Percentiles rank a stretch among this genome's conserved stretches.
Conservation (phyloP, 371 early-diverging fungal species). For the Batkoa obscura region DNA sequence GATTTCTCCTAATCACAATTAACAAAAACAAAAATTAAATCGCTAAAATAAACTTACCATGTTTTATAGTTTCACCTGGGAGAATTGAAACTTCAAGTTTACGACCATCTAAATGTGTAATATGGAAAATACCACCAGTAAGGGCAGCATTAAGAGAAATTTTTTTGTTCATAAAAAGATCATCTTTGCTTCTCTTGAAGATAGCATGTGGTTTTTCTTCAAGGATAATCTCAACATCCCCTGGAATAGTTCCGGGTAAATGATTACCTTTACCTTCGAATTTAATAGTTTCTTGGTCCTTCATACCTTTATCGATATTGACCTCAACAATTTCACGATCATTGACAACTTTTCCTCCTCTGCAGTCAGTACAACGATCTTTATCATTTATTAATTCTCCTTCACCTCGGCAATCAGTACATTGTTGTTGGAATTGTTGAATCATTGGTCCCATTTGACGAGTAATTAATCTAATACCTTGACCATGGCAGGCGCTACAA, state of each 20-base stretch:
- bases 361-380: conserved; percentile 73
- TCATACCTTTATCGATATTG: conserved; percentile 84
- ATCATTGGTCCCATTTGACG: conserved; percentile 91
- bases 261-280: conserved; percentile 87
- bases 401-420: conserved; percentile 43
- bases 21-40: conserved; percentile 11
- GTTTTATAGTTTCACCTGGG: conserved; percentile 82
- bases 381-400: conserved; percentile 58
- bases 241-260: conserved; percentile 53
- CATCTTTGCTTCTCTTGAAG: conserved; percentile 58
- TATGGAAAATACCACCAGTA: conserved; percentile 72
- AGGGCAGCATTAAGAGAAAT: conserved; percentile 81
- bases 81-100: conserved; percentile 66
- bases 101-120: conserved; percentile 79
- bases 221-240: conserved; percentile 74
- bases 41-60: conserved; percentile 19
- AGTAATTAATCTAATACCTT: conserved; percentile 70
- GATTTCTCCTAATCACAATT: conserved; percentile 29
- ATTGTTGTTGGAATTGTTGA: conserved; percentile 85
- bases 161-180: conserved; percentile 50
- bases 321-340: conserved; percentile 82
- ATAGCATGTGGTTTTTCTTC: conserved; percentile 59
- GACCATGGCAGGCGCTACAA: conserved; percentile 73
- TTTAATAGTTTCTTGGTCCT: conserved; percentile 66
- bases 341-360: conserved; percentile 53